phyloP scores from a whole-genome alignment of 441 rosid genomes.

The Populus hybrid region DNA sequence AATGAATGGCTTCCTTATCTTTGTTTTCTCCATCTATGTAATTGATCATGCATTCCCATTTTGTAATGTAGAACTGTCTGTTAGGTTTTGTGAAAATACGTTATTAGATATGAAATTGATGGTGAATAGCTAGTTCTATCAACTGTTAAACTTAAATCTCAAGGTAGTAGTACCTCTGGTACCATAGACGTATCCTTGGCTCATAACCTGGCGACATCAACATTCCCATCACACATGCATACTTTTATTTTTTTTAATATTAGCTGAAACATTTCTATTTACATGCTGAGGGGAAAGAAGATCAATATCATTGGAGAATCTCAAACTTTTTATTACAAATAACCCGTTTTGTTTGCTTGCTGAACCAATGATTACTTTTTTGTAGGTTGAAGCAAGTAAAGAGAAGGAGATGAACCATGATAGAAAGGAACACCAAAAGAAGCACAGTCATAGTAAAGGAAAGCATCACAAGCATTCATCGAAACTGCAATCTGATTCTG shows the following conservation, averaged over 20 bases:
- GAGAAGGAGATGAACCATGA: constrained; percentile 38
- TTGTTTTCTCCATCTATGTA: neutral
- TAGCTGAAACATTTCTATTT: neutral
- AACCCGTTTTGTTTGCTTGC: neutral
- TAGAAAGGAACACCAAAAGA: constrained; percentile 41
- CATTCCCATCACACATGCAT: neutral
- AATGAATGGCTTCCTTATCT: neutral
- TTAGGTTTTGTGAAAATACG: neutral
- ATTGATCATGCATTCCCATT: neutral
- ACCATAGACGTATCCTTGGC: no score
- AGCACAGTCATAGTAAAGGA: constrained; percentile 31
- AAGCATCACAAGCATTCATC: constrained; percentile 48
- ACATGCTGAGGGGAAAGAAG: neutral
- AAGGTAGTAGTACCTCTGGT: no score
- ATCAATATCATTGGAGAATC: neutral
- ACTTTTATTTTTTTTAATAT: neutral
- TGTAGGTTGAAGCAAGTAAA: constrained; percentile 49
- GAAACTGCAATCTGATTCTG: constrained; percentile 33
- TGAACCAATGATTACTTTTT: constrained; percentile 2
- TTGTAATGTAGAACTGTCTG: neutral
- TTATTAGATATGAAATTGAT: neutral
- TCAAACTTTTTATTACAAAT: neutral
- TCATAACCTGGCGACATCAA: neutral
- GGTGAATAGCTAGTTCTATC: neutral
- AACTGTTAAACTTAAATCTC: neutral